These are phyloP conservation scores for Fonsecaea multimorphosa DNA, from an alignment of 2,329 filamentous ascomycete species.

Conservation along the genomic window DNA sequence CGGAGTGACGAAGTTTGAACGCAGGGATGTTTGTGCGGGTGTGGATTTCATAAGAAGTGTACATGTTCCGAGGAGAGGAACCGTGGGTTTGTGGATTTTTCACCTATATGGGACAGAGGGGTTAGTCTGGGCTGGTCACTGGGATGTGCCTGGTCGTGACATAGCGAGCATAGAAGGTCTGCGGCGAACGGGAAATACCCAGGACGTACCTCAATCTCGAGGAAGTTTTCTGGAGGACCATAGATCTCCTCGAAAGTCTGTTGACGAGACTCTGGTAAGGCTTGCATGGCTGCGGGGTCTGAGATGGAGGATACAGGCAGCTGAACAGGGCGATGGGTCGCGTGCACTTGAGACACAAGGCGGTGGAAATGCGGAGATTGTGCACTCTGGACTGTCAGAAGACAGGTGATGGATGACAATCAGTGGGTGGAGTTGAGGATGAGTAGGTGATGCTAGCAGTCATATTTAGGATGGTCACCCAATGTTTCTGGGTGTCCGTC, in stretches of 20 bases:
- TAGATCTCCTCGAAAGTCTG: slow-evolving; percentile 99
- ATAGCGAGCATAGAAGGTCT: slow-evolving; percentile 11
- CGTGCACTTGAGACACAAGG: slow-evolving; percentile 15
- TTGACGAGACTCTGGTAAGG: slow-evolving; percentile 72
- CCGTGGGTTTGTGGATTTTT: slow-evolving; percentile 93
- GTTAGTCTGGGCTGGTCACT: not conserved
- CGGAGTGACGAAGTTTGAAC: slow-evolving; percentile 90
- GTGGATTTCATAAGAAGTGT: slow-evolving; percentile 98
- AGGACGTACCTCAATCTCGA: slow-evolving; percentile 77
- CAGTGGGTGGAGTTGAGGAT: not conserved
- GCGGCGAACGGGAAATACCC: slow-evolving; percentile 5
- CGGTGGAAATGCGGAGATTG: not conserved
- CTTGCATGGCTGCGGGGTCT: slow-evolving; percentile 64
- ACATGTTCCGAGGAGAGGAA: slow-evolving; percentile 86
- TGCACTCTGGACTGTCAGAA: not conserved
- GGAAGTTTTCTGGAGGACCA: slow-evolving; percentile 95
- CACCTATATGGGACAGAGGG: slow-evolving; percentile 65
- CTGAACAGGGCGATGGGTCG: slow-evolving; percentile 22
- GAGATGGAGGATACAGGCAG: not conserved
- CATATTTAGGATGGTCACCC: not conserved
- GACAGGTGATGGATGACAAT: not conserved
- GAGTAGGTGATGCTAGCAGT: not conserved
- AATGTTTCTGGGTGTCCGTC: not conserved
- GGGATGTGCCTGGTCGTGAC: not conserved
- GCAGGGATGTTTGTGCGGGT: slow-evolving; percentile 98